Evolutionary conservation across 129 eudicot species (phyloP), one percentile per base, ranked within the genome.

Genomic region (Flaveria bidentis): DNA sequence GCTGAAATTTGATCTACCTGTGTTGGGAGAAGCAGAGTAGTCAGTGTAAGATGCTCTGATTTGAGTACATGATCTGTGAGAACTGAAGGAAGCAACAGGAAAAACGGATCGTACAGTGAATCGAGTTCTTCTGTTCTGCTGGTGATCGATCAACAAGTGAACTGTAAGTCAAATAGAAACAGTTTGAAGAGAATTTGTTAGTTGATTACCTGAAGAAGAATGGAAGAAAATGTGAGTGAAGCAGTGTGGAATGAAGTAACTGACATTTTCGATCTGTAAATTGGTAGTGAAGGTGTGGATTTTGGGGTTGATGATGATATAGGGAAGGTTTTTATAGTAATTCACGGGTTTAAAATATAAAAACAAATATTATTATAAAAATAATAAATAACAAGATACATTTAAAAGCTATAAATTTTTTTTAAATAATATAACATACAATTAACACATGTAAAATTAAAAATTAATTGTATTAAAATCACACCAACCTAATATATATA

Each of bases 11-110:
- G 50, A 80, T 23, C 14, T 76, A 67, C 98, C 97, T 22, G 91
- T 82, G 60, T 89, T 88, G 17, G 90, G 88, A 63, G 95, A 84
- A 77, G 96, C 87, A 47, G 98, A 85, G 83, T 74, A 85, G 73
- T 79, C 82, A 51, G 90, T 28, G 53, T 87, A 82, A 9, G 92
- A 84, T 41, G 93, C 88, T 80, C 90, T 84, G 67, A 91, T 81
- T 18, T 13, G 83, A 65, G 86, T 76, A 71, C 73, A 84, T 18
- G 85, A 72, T 72, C 87, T 75, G 69, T 15, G 85, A 65, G 81
- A 55, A 41, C 55, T 87, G 85, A 85, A 85, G 20, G 50, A 55
- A 45, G 83, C 1, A 49, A 28, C 62, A 26, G 91, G 74, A 13
- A 74, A 58, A 5, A 78, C 79, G 22, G 91, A 90, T 78, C 66